Conservation (phyloP, 768 basidiomycete species). For the Daedaleopsis sinensis region DNA sequence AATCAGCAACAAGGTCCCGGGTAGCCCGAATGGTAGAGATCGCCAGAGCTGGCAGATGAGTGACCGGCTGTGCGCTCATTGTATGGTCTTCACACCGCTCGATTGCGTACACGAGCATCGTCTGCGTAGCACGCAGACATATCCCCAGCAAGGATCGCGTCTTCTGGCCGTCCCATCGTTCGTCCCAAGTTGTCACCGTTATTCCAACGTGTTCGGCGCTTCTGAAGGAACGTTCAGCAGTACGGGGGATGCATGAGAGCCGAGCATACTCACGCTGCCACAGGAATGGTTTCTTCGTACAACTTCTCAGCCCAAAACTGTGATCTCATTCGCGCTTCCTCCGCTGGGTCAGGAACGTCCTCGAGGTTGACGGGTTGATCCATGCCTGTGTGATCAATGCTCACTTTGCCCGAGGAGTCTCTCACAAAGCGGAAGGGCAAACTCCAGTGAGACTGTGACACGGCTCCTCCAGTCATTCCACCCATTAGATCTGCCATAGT, state of each 20-base stretch:
- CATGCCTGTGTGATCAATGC: conserved; percentile 4
- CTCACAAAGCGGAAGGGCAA: conserved; percentile 11
- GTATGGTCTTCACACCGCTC: conserved; percentile 43
- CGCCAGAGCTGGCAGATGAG: conserved; percentile 49
- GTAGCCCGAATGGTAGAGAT: conserved; percentile 64
- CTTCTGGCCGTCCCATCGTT: conserved; percentile 58
- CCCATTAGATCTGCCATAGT: conserved; percentile 48
- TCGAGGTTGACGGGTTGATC: conserved; percentile 13
- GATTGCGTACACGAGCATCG: conserved; percentile 53
- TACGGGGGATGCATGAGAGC: background rate
- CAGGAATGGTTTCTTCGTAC: conserved; percentile 48
- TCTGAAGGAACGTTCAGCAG: conserved; percentile 11
- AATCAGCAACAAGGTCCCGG: conserved; percentile 65
- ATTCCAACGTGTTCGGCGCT: conserved; percentile 46
- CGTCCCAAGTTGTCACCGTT: conserved; percentile 64
- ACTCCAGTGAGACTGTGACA: conserved; percentile 18
- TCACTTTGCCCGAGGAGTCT: conserved; percentile 13
- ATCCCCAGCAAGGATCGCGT: conserved; percentile 58
- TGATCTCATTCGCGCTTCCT: conserved; percentile 52
- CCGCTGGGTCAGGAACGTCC: conserved; percentile 22
- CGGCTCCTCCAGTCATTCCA: conserved; percentile 19
- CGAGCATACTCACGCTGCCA: conserved; percentile 47
- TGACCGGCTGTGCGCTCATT: conserved; percentile 43
- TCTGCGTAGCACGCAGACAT: conserved; percentile 51
- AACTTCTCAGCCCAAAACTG: conserved; percentile 75